A percentile compares a stretch with the other conserved stretches of the same genome.
Conservation (phyloP, 1,284 basidiomycete genomes). For the Agroathelia rolfsii region DNA sequence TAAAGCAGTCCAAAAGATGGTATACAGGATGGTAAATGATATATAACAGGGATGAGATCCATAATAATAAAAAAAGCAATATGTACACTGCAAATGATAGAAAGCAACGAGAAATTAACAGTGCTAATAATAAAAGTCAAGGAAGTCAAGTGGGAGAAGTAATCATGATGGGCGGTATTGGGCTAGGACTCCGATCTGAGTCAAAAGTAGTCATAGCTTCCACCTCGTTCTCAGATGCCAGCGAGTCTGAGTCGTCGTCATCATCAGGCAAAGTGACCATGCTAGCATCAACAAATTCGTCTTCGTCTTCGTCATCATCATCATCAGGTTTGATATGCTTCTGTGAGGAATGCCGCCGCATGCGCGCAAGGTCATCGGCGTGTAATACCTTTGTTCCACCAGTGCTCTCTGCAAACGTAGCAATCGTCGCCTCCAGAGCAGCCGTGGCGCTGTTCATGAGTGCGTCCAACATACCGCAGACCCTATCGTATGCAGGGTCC, state of each 20-base stretch:
- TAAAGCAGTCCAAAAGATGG: no score
- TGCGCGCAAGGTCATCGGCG: conserved; percentile 53
- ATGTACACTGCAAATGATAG: conserved; percentile 3
- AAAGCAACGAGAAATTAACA: conserved; percentile 4
- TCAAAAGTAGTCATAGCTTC: conserved; percentile 26
- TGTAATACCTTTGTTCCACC: conserved; percentile 56
- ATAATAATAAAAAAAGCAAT: no score
- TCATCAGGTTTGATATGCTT: conserved; percentile 16
- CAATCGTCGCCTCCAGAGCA: conserved; percentile 48
- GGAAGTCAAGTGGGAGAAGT: conserved; percentile 24
- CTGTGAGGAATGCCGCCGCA: conserved; percentile 35
- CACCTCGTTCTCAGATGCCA: conserved; percentile 26
- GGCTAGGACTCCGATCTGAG: conserved; percentile 14
- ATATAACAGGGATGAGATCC: no score
- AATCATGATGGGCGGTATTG: conserved; percentile 30
- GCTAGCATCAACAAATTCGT: conserved; percentile 22
- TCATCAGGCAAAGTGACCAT: conserved; percentile 22
- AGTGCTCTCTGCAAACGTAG: conserved; percentile 36
- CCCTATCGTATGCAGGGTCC: conserved; percentile 49
- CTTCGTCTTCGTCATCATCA: conserved; percentile 18
- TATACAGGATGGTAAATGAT: no score
- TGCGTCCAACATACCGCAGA: conserved; percentile 50
- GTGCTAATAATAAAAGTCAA: conserved; percentile 11
- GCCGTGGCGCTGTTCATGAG: conserved; percentile 50
- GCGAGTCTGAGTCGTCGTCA: conserved; percentile 13